Evolutionary conservation across 192 early-diverging fungal genomes (phyloP).

Genomic region (Haplosporangium gracile): DNA sequence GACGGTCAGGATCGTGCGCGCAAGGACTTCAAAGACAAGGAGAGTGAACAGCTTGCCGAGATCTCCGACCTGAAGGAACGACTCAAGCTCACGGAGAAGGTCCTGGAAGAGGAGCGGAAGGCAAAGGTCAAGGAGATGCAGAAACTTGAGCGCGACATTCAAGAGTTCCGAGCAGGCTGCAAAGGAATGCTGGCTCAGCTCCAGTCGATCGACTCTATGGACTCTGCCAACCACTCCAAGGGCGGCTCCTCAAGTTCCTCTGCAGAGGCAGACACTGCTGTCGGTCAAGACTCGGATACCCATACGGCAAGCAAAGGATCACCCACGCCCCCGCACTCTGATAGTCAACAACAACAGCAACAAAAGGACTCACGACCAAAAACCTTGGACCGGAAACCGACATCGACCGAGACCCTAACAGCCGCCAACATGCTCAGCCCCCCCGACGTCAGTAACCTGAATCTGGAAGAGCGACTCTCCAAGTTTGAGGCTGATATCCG

Average conservation of each 20-base stretch:
- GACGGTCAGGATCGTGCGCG: background rate
- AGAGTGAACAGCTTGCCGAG: conserved; percentile 14
- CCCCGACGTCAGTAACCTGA: background rate
- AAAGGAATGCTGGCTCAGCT: conserved; percentile 20
- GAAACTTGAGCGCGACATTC: conserved; percentile 19
- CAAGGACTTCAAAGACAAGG: conserved; percentile 19
- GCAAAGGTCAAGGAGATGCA: conserved; percentile 33
- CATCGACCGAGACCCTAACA: conserved; percentile 29
- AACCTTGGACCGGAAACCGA: conserved; percentile 16
- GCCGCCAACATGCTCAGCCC: conserved; percentile 7
- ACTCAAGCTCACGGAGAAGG: conserved; percentile 1
- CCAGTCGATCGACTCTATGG: background rate
- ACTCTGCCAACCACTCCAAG: background rate
- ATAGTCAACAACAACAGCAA: background rate
- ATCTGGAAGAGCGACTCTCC: conserved; percentile 20
- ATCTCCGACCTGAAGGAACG: conserved; percentile 15
- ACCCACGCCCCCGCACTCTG: background rate
- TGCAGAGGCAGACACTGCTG: conserved; percentile 24
- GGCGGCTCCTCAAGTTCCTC: conserved; percentile 23
- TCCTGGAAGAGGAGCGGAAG: conserved; percentile 20
- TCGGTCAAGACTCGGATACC: conserved; percentile 1
- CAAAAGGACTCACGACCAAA: background rate
- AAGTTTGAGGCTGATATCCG: conserved; percentile 29
- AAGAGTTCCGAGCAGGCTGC: conserved; percentile 16
- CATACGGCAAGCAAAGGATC: background rate